Evolutionary conservation across 2,329 filamentous ascomycete genomes (phyloP), one percentile per base, ranked within the genome.

Genomic region (Hypoxylon sp.): DNA sequence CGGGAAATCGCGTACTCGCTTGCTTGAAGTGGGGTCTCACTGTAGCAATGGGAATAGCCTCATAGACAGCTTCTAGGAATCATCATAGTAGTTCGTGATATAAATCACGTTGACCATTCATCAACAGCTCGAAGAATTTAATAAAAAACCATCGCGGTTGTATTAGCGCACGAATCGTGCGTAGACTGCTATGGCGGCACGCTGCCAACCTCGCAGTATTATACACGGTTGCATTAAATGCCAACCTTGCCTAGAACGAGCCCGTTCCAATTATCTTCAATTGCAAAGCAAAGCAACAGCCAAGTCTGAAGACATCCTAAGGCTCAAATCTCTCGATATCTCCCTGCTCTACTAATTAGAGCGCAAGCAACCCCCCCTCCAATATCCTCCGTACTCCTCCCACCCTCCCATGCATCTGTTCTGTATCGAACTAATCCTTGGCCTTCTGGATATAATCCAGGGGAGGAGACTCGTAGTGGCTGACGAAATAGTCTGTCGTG

Each of bases 401-500:
- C 2, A 12, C 3, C 11, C 37, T 11, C 37, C 16, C 37, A 8
- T 41, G 7, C 16, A 19, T 4, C 8, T 19, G 16, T 41, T 21
- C 16, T 7, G 37, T 37, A n/a, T 5, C 25, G 12, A 34, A 21
- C 19, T 62, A 77, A 48, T 77, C 75, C 66, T 77, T 77, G 11
- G 89, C 88, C 77, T 88, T 90, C 69, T 93, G 91, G 59, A 90
- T 83, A 74, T 94, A 94, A 59, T 91, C 89, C 69, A 88, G 84
- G 11, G 85, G 85, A 0, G 91, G 90, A 27, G 87, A 89, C 79
- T 93, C 91, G 75, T 96, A 96, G 73, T 91, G 87, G 62, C 82
- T 87, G 63, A 89, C 85, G 75, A 99, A 97, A 80, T 96, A 97
- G 23, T 87, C 87, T 61, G 88, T 84, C 12, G 90, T 88, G 74